These are phyloP conservation scores for Talaromyces verruculosus DNA, from an alignment of 2,329 filamentous ascomycete genomes.

Conservation along the genomic window DNA sequence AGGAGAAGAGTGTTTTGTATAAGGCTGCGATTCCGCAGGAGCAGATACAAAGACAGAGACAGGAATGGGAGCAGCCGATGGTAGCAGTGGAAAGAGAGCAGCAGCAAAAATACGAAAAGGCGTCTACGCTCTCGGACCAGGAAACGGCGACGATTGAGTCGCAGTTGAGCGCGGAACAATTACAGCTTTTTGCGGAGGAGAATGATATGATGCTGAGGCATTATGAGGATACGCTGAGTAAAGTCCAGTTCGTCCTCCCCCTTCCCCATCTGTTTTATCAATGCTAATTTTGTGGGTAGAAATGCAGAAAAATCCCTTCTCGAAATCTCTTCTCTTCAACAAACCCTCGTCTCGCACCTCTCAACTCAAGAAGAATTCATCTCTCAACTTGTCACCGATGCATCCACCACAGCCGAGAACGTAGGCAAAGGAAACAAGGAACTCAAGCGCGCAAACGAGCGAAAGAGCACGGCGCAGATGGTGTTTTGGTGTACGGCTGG, in stretches of 20 bases:
- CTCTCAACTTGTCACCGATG: slow-evolving; percentile 82
- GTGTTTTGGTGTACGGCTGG: slow-evolving; percentile 80
- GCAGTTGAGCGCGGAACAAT: slow-evolving; percentile 75
- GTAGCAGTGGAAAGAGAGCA: slow-evolving; percentile 27
- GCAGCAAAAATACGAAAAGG: slow-evolving; percentile 24
- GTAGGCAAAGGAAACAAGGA: slow-evolving; percentile 87
- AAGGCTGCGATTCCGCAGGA: slow-evolving; percentile 48
- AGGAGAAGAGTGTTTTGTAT: slow-evolving; percentile 80
- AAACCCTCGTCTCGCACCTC: slow-evolving; percentile 81
- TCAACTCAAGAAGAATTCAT: slow-evolving; percentile 85
- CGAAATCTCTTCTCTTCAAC: slow-evolving; percentile 91
- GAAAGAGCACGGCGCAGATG: slow-evolving; percentile 69
- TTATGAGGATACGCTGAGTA: slow-evolving; percentile 89
- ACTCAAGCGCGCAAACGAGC: slow-evolving; percentile 76
- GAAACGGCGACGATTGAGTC: slow-evolving; percentile 49
- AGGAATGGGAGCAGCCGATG: slow-evolving; percentile 19
- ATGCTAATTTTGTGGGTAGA: slow-evolving; percentile 47
- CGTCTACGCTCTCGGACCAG: slow-evolving; percentile 29
- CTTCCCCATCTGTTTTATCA: neutral
- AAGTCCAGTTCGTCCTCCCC: slow-evolving; percentile 71
- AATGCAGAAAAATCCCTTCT: slow-evolving; percentile 85
- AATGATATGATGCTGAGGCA: slow-evolving; percentile 91
- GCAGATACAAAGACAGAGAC: slow-evolving; percentile 12
- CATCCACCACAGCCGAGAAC: slow-evolving; percentile 77
- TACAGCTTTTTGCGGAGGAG: slow-evolving; percentile 90